Base-by-base conservation (phyloP, 2,329 filamentous ascomycete genomes). In the Beauveria sp. region DNA sequence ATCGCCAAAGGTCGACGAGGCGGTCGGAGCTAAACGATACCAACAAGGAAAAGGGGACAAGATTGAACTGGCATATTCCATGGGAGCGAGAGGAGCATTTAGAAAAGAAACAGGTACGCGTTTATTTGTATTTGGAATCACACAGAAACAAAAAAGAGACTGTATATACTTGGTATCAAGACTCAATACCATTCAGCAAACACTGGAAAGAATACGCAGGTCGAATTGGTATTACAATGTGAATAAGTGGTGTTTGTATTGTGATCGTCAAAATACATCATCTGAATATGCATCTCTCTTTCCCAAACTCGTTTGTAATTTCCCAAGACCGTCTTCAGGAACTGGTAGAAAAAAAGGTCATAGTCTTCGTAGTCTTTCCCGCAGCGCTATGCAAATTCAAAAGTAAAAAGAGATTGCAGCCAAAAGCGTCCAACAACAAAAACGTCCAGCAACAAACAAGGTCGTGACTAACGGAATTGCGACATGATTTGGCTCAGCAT, bases 1-100 rank as follows among this genome's bases (percentile, higher is more conserved):
- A 73, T 80, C n/a, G 75, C 73, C 58, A 81, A 81, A 70, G 71
- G 73, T 18, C 69, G 67, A 65, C 63, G 63, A 66, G 71, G 73
- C 60, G 68, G 70, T 72, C 20, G 49, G 14, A 43, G 12, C 43
- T 60, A 59, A 38, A 38, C 34, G 34, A 38, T 38, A 16, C 5
- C 34, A 38, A 16, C 34, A 38, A 42, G 38, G 18, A 22, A 28
- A 22, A 10, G 16, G 42, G 14, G 22, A 49, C 18, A 34, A 18
- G 20, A 24, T n/a, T 16, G 8, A 46, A 49, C 10, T 55, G 8
- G 40, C 40, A 31, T 55, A 5, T 43, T 20, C 12, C 38, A 45
- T 28, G 34, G 40, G 48, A 56, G 50, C 50, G 50, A 31, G 42
- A 55, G 48, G 48, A 60, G 45, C 38, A 55, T 20, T 7, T 24